Base-by-base conservation (phyloP, 345 rosid genomes). In the Tarenaya hassleriana region DNA sequence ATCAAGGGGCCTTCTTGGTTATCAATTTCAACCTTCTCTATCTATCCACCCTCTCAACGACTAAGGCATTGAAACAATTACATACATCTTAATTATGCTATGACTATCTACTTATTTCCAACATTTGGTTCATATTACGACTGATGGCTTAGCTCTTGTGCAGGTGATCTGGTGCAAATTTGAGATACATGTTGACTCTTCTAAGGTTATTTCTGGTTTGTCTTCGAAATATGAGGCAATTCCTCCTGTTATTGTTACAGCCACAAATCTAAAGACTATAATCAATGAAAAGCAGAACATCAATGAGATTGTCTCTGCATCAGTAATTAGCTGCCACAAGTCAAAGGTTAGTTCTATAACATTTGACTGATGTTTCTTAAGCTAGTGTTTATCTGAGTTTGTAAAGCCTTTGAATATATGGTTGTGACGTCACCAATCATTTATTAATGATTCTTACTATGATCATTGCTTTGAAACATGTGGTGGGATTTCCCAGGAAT, bases 131-230 rank as follows among this genome's bases (percentile, higher is more conserved):
- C n/a, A n/a, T n/a, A n/a, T 46, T 62, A n/a, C n/a, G 52, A n/a
- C n/a, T n/a, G 37, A 40, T 34, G 55, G 45, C 56, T 60, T 57
- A 63, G 37, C 56, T 56, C 51, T 58, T 70, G 50, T 8, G 52
- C 73, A 88, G 98, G 86, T 88, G 62, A 92, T 97, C 75, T 88
- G 95, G 98, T 92, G 98, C 83, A 88, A 79, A 70, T 85, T 79
- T 78, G 98, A 92, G 76, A 62, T 92, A 38, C 63, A 50, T 63
- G 73, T 83, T 59, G 84, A 79, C 54, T 77, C 75, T 60, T 77
- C 94, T 16, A 92, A 83, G 73, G 81, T 69, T 60, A 75, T 88
- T 61, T 52, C 32, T 37, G 70, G 69, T 51, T 63, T 81, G 50
- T 63, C 79, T 40, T 67, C 88, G 35, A 77, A 68, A 67, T 70